These are phyloP conservation scores for Trametes gibbosa DNA, from an alignment of 768 basidiomycete genomes.

Conservation along the genomic window DNA sequence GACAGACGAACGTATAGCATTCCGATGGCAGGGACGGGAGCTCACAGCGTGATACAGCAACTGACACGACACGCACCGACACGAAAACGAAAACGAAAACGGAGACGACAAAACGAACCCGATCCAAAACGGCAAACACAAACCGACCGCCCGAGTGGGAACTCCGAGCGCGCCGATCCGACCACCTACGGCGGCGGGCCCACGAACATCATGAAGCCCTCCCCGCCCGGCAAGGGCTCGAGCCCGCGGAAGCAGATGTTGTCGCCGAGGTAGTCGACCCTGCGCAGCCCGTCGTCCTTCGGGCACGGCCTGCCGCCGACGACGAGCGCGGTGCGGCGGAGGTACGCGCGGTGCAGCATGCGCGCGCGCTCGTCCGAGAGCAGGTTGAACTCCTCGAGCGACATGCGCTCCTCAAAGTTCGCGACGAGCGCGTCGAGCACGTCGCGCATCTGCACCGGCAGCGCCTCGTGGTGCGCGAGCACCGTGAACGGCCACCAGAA, in stretches of 20 bases:
- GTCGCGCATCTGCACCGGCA: conserved; percentile 43
- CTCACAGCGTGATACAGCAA: background rate
- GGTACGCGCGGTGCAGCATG: conserved; percentile 20
- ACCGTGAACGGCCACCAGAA: conserved; percentile 60
- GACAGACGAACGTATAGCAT: background rate
- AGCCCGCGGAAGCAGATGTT: conserved; percentile 50
- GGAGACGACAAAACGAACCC: background rate
- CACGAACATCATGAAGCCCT: conserved; percentile 37
- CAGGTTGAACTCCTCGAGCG: conserved; percentile 24
- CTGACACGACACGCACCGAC: background rate
- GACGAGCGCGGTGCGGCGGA: conserved; percentile 21
- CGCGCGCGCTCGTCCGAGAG: conserved; percentile 21
- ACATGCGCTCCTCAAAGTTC: conserved; percentile 39
- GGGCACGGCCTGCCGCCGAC: conserved; percentile 24
- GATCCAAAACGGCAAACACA: background rate
- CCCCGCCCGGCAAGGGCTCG: conserved; percentile 45
- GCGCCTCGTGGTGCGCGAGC: conserved; percentile 20
- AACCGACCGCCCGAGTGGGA: conserved; percentile 1
- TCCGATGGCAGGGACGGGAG: conserved; percentile 1
- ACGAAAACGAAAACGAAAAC: background rate
- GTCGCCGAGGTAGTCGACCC: conserved; percentile 50
- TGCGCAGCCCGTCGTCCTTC: conserved; percentile 30
- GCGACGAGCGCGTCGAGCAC: conserved; percentile 45
- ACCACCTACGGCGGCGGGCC: conserved; percentile 25
- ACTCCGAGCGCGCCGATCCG: background rate